Evolutionary conservation across 2,329 filamentous ascomycete genomes (phyloP).

Genomic region (Monilinia fructicola): DNA sequence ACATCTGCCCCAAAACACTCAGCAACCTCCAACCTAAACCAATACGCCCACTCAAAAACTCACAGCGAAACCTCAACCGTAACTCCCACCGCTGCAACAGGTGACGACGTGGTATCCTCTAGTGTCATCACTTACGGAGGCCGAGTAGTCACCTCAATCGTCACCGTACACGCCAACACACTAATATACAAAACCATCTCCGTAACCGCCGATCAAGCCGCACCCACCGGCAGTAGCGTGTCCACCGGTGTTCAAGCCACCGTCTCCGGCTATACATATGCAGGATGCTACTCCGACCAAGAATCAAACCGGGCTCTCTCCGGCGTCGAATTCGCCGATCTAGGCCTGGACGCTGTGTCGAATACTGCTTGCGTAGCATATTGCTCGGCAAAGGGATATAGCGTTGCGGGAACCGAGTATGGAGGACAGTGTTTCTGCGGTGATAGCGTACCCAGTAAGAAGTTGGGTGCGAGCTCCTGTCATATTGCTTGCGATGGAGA

Average conservation of each 20-base stretch:
- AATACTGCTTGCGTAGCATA: constrained; percentile 50
- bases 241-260: constrained; percentile 31
- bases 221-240: constrained; percentile 29
- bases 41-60: neutral
- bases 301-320: constrained; percentile 43
- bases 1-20: neutral
- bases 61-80: neutral
- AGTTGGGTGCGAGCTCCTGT: constrained; percentile 49
- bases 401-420: constrained; percentile 51
- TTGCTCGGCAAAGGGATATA: constrained; percentile 48
- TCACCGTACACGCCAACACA: constrained; percentile 43
- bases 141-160: neutral
- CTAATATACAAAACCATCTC: constrained; percentile 45
- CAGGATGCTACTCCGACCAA: constrained; percentile 48
- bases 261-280: constrained; percentile 43
- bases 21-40: neutral
- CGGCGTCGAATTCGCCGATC: constrained; percentile 44
- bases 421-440: constrained; percentile 52
- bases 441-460: constrained; percentile 43
- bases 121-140: constrained; percentile 26
- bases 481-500: constrained; percentile 52
- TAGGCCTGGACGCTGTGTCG: constrained; percentile 44
- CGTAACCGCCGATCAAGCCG: constrained; percentile 33
- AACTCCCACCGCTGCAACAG: constrained; percentile 30
- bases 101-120: constrained; percentile 38